These are phyloP conservation scores for Ustilago cynodontis DNA, from an alignment of 1,284 basidiomycete species.

Conservation along the genomic window DNA sequence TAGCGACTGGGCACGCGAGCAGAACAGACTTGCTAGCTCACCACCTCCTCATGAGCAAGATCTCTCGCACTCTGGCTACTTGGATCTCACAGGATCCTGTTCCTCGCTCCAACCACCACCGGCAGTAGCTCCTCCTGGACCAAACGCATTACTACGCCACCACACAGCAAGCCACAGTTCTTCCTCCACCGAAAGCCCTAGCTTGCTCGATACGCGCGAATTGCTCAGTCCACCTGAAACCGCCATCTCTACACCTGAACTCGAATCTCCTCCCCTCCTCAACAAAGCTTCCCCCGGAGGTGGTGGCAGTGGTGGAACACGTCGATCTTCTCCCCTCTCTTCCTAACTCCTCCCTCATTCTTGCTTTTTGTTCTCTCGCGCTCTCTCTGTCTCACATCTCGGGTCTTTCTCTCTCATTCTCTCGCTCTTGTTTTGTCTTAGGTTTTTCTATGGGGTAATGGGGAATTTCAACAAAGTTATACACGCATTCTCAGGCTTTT, in stretches of 20 bases:
- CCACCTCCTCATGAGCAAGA: background rate
- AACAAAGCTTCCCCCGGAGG: background rate
- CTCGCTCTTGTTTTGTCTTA: conserved; percentile 7
- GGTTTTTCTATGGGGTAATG: conserved; percentile 9
- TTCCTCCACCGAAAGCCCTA: conserved; percentile 18
- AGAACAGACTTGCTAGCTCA: conserved; percentile 14
- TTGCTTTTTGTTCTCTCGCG: background rate
- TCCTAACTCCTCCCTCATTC: background rate
- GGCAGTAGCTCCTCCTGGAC: background rate
- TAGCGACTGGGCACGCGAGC: conserved; percentile 43
- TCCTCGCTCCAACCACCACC: background rate
- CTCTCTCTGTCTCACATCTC: background rate
- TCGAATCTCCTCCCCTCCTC: conserved; percentile 20
- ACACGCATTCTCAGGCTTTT: conserved; percentile 12
- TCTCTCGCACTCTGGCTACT: conserved; percentile 4
- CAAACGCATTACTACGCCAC: conserved; percentile 8
- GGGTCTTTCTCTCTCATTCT: conserved; percentile 13
- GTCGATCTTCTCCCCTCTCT: conserved; percentile 23
- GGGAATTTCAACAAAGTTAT: conserved; percentile 6
- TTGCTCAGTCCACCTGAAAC: conserved; percentile 35
- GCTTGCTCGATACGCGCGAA: conserved; percentile 26
- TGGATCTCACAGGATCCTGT: conserved; percentile 10
- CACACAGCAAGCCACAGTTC: conserved; percentile 38
- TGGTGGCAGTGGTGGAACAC: too few species aligned
- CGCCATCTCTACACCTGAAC: conserved; percentile 33